These are phyloP conservation scores for Eucalyptus pauciflora DNA, from an alignment of 345 rosid genomes.

Conservation along the genomic window DNA sequence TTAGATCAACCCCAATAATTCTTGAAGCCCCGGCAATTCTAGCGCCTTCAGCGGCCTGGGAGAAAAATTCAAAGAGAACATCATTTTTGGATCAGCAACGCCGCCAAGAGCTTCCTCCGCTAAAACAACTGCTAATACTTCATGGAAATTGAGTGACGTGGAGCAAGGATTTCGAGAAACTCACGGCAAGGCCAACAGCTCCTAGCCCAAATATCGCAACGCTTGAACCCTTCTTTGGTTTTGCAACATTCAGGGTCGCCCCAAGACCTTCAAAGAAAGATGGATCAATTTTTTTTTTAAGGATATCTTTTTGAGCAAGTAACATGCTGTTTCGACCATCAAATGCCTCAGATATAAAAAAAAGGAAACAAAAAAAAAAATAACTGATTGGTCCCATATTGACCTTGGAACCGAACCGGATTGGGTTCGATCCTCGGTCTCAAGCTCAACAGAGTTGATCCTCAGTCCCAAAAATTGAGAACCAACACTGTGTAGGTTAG, in stretches of 20 bases:
- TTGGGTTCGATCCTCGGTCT: fast-evolving
- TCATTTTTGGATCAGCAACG: background rate
- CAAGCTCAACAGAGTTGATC: too few species aligned
- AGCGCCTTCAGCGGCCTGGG: conserved; percentile 30
- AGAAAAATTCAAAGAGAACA: background rate
- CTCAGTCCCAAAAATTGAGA: too few species aligned
- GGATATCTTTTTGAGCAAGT: background rate
- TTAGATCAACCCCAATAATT: conserved; percentile 26
- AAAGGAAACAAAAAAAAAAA: too few species aligned
- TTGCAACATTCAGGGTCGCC: conserved; percentile 28
- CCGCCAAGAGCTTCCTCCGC: background rate
- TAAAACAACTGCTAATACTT: background rate
- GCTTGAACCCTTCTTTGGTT: conserved; percentile 13
- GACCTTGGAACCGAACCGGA: fast-evolving
- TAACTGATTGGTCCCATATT: fast-evolving
- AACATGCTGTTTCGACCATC: background rate
- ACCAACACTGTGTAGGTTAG: fast-evolving
- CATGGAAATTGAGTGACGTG: background rate
- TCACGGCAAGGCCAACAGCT: conserved; percentile 30
- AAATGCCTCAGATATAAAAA: background rate
- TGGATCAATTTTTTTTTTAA: background rate
- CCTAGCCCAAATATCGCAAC: conserved; percentile 31
- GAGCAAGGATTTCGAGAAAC: background rate
- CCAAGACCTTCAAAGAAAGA: conserved; percentile 13
- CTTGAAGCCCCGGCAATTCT: conserved; percentile 35